Base-by-base conservation (phyloP, 331 rosid species). In the Spiraea crenata region DNA sequence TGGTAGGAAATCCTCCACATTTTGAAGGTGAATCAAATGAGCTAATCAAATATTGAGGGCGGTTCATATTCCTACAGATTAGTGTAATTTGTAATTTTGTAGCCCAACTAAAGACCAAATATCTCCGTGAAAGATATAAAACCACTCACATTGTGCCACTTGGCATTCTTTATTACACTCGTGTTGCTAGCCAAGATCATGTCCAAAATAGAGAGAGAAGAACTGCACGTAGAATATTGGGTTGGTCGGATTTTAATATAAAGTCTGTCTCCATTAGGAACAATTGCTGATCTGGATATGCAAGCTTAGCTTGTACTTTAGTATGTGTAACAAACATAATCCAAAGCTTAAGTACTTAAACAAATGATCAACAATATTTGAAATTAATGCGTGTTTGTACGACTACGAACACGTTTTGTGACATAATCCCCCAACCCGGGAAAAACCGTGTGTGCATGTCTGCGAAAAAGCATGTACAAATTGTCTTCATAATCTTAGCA, bases 71-170 rank as follows among this genome's bases (percentile, higher is more conserved):
- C n/a, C n/a, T n/a, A n/a, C n/a, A n/a, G n/a, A n/a, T n/a, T n/a
- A n/a, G n/a, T n/a, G n/a, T n/a, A n/a, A n/a, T n/a, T n/a, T n/a
- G n/a, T n/a, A n/a, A n/a, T n/a, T 65, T 68, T 62, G 70, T 45
- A 66, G 60, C 40, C 70, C 31, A 34, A 57, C 46, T 16, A 70
- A 80, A 83, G 67, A 72, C 85, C 88, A 88, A 48, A 82, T 79
- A 82, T 90, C 89, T 78, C 83, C 56, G 14, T 4, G 59, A 80
- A 79, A 69, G 96, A 88, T 91, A 83, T 60, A 81, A 35, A 3
- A 13, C 82, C 88, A 86, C 58, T 90, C 68, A 35, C 14, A 46
- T 38, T 15, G 72, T 58, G 88, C 63, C 88, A 83, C 52, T 59
- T 59, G 78, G 80, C 57, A 82, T 40, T 75, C 58, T 71, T 61